Base-by-base conservation (phyloP, 805 yeast genomes). In the Yamadazyma sp. region DNA sequence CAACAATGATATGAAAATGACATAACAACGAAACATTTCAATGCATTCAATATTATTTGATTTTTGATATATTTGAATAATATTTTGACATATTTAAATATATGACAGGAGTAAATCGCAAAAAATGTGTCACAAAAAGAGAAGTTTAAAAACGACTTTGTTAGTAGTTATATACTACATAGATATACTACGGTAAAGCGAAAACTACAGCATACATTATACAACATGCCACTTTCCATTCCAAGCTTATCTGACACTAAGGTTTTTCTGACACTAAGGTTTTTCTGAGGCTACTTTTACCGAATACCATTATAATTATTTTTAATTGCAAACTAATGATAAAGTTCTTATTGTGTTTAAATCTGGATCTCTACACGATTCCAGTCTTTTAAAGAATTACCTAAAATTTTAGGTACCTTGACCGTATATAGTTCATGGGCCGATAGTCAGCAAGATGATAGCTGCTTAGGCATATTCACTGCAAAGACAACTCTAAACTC, bases 381-480 rank as follows among this genome's bases (percentile, higher is more conserved):
- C 26, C 26, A 23, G 26, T 23, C 26, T 23, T 11, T 23, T 23
- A 23, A 23, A 11, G 12, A 14, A 25, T 12, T 13, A 10, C 27
- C 27, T n/a, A n/a, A n/a, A n/a, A n/a, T n/a, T n/a, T n/a, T n/a
- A n/a, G n/a, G 29, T 27, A 27, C 29, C 21, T 27, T 16, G 29
- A 21, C 29, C 21, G 29, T 27, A 27, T 27, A 15, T 16, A 11
- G 15, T 9, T 30, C 31, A 22, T 30, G 33, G 27, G 33, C 33
- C 13, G 33, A 30, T 30, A 30, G 33, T 22, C 33, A 30, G 27
- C 33, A 30, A 30, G 14, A 30, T 30, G 33, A 30, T 30, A 30
- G 33, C 33, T 30, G 23, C 33, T 30, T 30, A 30, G 33, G 33
- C 26, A 30, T 30, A 30, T 30, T 9, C 33, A 30, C 27, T 30